These are phyloP conservation scores for Xerocomellus dryophilus DNA, from an alignment of 768 basidiomycete genomes.

Conservation along the genomic window DNA sequence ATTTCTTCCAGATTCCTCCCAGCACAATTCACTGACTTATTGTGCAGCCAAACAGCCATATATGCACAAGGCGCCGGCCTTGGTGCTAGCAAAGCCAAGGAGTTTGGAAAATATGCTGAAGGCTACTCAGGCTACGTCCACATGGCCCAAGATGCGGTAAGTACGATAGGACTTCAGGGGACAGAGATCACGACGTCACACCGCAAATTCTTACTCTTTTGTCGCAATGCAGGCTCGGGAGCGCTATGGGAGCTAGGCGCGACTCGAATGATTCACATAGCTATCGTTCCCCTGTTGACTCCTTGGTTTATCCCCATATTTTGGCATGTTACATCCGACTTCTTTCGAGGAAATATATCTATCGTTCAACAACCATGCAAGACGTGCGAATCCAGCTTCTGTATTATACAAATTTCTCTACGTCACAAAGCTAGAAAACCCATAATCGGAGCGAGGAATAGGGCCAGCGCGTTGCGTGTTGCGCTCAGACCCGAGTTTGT, in stretches of 20 bases:
- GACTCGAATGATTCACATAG: slow-evolving; percentile 10
- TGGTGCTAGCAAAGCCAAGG: slow-evolving; percentile 90
- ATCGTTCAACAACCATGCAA: slow-evolving; percentile 4
- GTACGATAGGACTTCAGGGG: slow-evolving; percentile 23
- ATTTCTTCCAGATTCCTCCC: neutral
- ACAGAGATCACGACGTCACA: slow-evolving; percentile 19
- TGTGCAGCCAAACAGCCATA: slow-evolving; percentile 69
- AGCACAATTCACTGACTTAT: slow-evolving; percentile 8
- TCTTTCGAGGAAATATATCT: slow-evolving; percentile 20
- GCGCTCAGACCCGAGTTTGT: slow-evolving; percentile 20
- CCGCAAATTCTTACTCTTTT: slow-evolving; percentile 26
- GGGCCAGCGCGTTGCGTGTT: slow-evolving; percentile 20
- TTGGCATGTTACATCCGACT: slow-evolving; percentile 9
- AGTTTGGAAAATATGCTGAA: slow-evolving; percentile 68
- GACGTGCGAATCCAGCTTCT: neutral
- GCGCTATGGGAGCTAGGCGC: slow-evolving; percentile 32
- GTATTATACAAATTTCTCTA: neutral
- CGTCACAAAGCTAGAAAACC: slow-evolving; percentile 26
- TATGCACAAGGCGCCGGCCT: slow-evolving; percentile 87
- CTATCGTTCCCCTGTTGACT: slow-evolving; percentile 4
- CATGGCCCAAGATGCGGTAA: slow-evolving; percentile 70
- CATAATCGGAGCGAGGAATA: slow-evolving; percentile 29
- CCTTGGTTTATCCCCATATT: slow-evolving; percentile 16
- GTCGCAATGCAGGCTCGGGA: slow-evolving; percentile 34
- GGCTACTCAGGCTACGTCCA: slow-evolving; percentile 68